These are phyloP conservation scores for Tubosaeta sp. DNA, from an alignment of 768 basidiomycete genomes.

Conservation along the genomic window DNA sequence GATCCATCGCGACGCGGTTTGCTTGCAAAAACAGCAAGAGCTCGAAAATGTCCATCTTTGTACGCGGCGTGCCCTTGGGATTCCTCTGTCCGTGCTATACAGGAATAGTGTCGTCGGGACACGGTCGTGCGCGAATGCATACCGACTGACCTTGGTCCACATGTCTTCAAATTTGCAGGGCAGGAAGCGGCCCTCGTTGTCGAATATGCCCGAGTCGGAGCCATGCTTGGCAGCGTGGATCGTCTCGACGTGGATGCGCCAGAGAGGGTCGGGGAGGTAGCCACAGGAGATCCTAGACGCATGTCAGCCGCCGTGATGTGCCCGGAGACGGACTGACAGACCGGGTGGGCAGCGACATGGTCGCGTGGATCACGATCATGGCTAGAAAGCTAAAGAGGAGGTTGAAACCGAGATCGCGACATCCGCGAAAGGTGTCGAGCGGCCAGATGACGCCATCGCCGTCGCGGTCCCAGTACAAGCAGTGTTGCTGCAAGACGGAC, in stretches of 20 bases:
- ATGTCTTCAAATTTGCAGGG: slow-evolving; percentile 42
- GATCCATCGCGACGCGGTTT: slow-evolving; percentile 34
- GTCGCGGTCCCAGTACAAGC: slow-evolving; percentile 38
- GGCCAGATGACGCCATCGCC: slow-evolving; percentile 44
- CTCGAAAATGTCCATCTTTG: slow-evolving; percentile 25
- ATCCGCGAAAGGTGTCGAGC: slow-evolving; percentile 38
- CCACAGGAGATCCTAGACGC: slow-evolving; percentile 15
- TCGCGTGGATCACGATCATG: slow-evolving; percentile 31
- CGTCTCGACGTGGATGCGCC: slow-evolving; percentile 33
- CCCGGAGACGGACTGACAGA: slow-evolving; percentile 1
- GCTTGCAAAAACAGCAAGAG: slow-evolving; percentile 29
- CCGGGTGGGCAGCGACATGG: slow-evolving; percentile 35
- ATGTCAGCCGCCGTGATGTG: neutral
- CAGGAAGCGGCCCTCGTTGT: slow-evolving; percentile 39
- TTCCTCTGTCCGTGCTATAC: slow-evolving; percentile 14
- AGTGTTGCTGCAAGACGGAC: slow-evolving; percentile 41
- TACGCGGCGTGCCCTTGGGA: slow-evolving; percentile 11
- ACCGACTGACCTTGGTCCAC: slow-evolving; percentile 35
- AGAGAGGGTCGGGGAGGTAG: slow-evolving; percentile 39
- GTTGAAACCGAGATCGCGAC: slow-evolving; percentile 40
- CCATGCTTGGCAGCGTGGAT: slow-evolving; percentile 41
- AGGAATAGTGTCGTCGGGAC: neutral
- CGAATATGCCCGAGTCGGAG: slow-evolving; percentile 40
- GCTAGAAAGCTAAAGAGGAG: slow-evolving; percentile 34
- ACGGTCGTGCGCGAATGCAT: too few relatives aligned